Conservation (phyloP, 2,329 filamentous ascomycete species). For the Colletotrichum sp. region DNA sequence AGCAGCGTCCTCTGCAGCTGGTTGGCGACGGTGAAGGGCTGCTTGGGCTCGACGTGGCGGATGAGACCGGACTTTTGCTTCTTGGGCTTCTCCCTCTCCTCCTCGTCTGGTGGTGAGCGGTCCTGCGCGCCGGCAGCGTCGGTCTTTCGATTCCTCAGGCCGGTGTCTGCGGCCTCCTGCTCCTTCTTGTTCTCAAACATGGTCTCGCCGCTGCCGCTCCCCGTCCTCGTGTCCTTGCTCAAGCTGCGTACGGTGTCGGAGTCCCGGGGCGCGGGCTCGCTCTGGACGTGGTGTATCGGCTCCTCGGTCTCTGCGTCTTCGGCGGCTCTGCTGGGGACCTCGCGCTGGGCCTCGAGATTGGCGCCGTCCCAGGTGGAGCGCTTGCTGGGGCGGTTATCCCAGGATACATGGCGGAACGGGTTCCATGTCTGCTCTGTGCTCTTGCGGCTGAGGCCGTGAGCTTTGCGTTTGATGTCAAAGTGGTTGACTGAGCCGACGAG, state of each 20-base stretch:
- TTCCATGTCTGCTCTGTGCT: conserved; percentile 44
- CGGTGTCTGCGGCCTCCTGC: conserved; percentile 22
- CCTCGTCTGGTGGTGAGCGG: conserved; percentile 22
- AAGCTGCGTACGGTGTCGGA: conserved; percentile 27
- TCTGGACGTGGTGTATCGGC: conserved; percentile 37
- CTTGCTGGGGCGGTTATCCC: conserved; percentile 30
- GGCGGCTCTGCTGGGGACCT: conserved; percentile 15
- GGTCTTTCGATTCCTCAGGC: conserved; percentile 35
- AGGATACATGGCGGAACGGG: conserved; percentile 48
- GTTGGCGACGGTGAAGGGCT: conserved; percentile 63
- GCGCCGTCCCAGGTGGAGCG: conserved; percentile 40
- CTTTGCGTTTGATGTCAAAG: conserved; percentile 48
- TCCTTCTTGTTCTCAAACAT: conserved; percentile 23
- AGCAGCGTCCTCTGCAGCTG: conserved; percentile 79
- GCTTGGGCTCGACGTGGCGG: conserved; percentile 52
- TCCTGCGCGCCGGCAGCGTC: conserved; percentile 27
- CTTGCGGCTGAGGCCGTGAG: conserved; percentile 46
- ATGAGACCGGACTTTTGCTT: conserved; percentile 45
- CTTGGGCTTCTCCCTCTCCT: conserved; percentile 43
- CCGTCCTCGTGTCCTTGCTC: conserved; percentile 15
- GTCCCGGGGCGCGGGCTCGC: conserved; percentile 33
- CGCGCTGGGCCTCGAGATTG: conserved; percentile 34
- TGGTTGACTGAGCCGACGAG: conserved; percentile 45
- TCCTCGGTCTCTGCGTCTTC: conserved; percentile 29
- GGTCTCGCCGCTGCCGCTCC: conserved; percentile 25